Evolutionary conservation across 495 filamentous ascomycete species (phyloP), one percentile per base, ranked within the genome.

Genomic region (Trichoderma reesei): DNA sequence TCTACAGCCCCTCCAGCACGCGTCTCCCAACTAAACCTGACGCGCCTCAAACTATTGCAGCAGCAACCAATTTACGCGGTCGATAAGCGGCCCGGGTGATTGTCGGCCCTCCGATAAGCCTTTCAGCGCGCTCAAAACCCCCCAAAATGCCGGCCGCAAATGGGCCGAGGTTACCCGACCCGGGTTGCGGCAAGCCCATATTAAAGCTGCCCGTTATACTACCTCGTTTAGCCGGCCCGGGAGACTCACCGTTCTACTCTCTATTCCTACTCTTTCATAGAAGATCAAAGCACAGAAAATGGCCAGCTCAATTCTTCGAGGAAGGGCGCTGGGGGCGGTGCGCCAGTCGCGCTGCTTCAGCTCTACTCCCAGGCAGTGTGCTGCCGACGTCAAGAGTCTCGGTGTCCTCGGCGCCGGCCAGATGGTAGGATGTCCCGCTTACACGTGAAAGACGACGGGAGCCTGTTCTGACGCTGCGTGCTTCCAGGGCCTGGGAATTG

Each of bases 401-500:
- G 94, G 94, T 64, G 95, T 99, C 38, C 78, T 99, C 68, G 95
- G 95, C 65, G 94, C 93, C 59, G 95, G 95, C 18, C 95, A 98
- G 74, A 98, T 98, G 91, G 91, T 94, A 79, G 74, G 6, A 10
- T 37, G 51, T 26, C 31, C 13, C 13, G 11, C 65, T 18, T 38
- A 36, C 56, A 67, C 64, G 59, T 61, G 59, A 64, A 63, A 26
- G 26, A 1, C 26, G 59, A 39, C 20, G 18, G 36, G 41, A 39
- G 14, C 41, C 6, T 38, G 41, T 39, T 61, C 16, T 38, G 41
- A 38, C n/a, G 18, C 26, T n/a, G 16, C 13, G 10, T n/a, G 16
- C 13, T 7, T 64, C 31, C 68, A 98, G 94, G 94, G 95, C 65
- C 80, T 99, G 61, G 95, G 95, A 61, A 98, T 99, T 72, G 95